Evolutionary conservation across 805 yeast genomes (phyloP).

Genomic region (Hanseniaspora hatyaiensis): DNA sequence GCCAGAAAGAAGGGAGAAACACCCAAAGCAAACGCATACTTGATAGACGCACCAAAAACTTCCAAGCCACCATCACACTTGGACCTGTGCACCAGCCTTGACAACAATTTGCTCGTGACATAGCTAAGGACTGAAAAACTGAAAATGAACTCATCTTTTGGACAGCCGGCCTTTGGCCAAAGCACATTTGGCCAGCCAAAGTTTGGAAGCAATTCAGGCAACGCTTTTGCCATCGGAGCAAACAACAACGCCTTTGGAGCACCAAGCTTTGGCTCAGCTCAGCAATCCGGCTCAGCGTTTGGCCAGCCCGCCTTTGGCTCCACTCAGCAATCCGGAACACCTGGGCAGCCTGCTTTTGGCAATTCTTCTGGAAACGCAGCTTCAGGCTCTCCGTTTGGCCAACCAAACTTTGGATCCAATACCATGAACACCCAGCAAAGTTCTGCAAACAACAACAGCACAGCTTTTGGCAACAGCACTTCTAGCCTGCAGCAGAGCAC

Average conservation of each 20-base stretch:
- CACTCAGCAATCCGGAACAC: not conserved
- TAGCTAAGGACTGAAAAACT: not conserved
- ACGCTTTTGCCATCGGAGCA: slow-evolving; percentile 1
- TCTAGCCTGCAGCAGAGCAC: too few relatives aligned
- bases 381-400: slow-evolving; percentile 1
- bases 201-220: slow-evolving; percentile 16
- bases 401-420: not conserved
- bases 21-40: too few relatives aligned
- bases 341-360: not conserved
- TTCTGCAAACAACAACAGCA: too few relatives aligned
- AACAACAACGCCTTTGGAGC: not conserved
- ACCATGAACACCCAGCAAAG: too few relatives aligned
- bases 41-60: too few relatives aligned
- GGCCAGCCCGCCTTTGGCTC: slow-evolving; percentile 24
- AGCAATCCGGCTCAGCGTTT: slow-evolving; percentile 20
- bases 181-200: slow-evolving; percentile 19
- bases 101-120: not conserved
- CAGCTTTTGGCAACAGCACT: too few relatives aligned
- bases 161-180: slow-evolving; percentile 17
- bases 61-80: too few relatives aligned
- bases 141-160: slow-evolving; percentile 16
- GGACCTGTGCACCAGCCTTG: not conserved
- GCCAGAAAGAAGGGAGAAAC: too few relatives aligned
- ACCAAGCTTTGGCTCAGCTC: slow-evolving; percentile 14
- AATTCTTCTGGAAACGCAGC: not conserved